A percentile compares a stretch with the other conserved stretches of the same genome.
Evolutionary conservation across 2,329 filamentous ascomycete species (phyloP).

Genomic region (Fusarium kyushuense): DNA sequence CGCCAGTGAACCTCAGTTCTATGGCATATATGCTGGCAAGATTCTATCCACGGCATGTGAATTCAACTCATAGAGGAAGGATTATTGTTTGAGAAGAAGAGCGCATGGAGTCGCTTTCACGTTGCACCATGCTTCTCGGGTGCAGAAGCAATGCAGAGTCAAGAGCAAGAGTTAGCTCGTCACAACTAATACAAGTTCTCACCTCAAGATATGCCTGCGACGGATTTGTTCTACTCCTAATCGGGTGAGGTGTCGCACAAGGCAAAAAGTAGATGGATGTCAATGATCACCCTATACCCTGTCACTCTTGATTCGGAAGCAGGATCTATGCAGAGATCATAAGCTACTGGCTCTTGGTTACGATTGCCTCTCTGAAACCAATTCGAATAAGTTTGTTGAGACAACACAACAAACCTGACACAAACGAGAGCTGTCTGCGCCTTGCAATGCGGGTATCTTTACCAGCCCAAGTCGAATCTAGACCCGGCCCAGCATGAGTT

Average conservation of each 20-base stretch:
- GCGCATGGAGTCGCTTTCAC: constrained; percentile 15
- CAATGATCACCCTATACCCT: neutral
- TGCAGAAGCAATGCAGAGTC: constrained; percentile 22
- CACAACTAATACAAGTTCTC: constrained; percentile 17
- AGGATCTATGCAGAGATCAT: neutral
- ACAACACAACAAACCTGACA: neutral
- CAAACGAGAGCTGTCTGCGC: neutral
- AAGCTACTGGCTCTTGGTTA: neutral
- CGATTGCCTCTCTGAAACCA: neutral
- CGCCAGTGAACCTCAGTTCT: neutral
- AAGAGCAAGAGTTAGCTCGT: constrained; percentile 8
- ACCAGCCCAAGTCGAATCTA: neutral
- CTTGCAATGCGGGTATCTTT: neutral
- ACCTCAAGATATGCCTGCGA: constrained; percentile 20
- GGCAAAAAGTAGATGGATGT: neutral
- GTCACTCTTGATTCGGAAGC: neutral
- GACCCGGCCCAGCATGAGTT: too few relatives aligned
- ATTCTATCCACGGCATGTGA: neutral
- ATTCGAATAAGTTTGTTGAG: neutral
- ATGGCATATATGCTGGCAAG: neutral
- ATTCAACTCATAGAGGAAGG: neutral
- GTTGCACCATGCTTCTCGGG: constrained; percentile 27
- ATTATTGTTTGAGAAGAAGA: constrained; percentile 10
- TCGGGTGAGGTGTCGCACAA: constrained; percentile 2
- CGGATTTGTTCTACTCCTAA: constrained; percentile 32